phyloP scores from a whole-genome alignment of 331 rosid species.

The Quercus lobata region DNA sequence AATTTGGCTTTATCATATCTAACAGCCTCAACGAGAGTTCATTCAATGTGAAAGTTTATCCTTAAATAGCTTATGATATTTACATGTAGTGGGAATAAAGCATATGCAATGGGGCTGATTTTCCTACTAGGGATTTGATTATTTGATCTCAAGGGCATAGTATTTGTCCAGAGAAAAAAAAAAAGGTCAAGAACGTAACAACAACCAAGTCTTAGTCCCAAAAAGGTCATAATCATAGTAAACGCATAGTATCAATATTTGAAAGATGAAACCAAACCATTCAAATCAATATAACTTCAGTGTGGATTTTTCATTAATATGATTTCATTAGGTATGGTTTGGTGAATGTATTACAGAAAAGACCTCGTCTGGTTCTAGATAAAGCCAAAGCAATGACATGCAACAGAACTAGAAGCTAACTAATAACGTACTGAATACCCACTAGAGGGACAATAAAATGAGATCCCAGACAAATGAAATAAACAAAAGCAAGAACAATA shows the following conservation, averaged over 20 bases:
- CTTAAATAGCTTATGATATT: not conserved
- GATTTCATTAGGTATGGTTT: not conserved
- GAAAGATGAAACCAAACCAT: not conserved
- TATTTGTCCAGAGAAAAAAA: too few species aligned
- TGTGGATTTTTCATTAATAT: not conserved
- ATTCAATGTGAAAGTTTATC: not conserved
- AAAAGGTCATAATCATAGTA: not conserved
- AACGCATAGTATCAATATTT: not conserved
- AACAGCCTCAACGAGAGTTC: not conserved
- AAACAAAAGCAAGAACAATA: not conserved
- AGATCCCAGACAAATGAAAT: not conserved
- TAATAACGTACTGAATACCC: not conserved
- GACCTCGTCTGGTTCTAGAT: not conserved
- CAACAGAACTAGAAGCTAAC: not conserved
- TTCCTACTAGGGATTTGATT: not conserved
- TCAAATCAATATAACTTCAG: not conserved
- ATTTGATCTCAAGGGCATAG: not conserved
- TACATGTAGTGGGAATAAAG: not conserved
- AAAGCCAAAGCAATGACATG: not conserved
- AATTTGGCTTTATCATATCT: not conserved
- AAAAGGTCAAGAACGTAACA: too few species aligned
- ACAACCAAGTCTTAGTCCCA: too few species aligned
- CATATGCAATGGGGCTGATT: not conserved
- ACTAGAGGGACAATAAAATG: not conserved
- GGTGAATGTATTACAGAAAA: not conserved